Conservation (phyloP, 257 asterid species). For the Gardenia jasminoides region DNA sequence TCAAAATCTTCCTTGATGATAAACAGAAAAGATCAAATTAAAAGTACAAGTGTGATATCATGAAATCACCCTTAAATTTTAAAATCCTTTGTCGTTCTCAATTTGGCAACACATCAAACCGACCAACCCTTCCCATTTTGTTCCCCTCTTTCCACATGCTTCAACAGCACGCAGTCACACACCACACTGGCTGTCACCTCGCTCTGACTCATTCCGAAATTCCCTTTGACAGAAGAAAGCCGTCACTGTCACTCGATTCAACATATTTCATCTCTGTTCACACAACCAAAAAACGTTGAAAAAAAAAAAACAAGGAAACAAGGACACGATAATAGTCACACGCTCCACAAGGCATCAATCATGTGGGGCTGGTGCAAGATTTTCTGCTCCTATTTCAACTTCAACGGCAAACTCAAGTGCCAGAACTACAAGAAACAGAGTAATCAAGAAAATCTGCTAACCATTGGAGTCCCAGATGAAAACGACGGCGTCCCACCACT, state of each 20-base stretch:
- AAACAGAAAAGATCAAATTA: too few species aligned
- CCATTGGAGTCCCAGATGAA: slow-evolving; percentile 6
- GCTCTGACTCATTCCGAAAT: neutral
- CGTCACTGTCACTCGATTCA: slow-evolving; percentile 3
- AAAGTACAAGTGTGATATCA: too few species aligned
- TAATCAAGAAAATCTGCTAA: neutral
- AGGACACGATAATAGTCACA: slow-evolving; percentile 2
- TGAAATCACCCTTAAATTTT: too few species aligned
- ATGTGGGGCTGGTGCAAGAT: slow-evolving; percentile 1
- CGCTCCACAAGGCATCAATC: neutral
- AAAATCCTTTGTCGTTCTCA: too few species aligned
- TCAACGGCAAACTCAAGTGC: neutral
- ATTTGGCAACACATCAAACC: too few species aligned
- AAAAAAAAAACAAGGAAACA: neutral
- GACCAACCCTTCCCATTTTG: too few species aligned
- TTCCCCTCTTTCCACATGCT: too few species aligned
- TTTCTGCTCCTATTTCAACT: neutral
- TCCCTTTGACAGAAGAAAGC: neutral
- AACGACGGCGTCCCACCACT: slow-evolving; percentile 4
- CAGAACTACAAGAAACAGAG: neutral
- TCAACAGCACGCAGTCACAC: neutral
- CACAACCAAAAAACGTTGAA: too few species aligned
- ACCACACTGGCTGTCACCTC: neutral
- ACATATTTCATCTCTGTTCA: neutral
- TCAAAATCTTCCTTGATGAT: too few species aligned